Evolutionary conservation across 108 stramenopile species (phyloP), one percentile per base, ranked within the genome.

Genomic region (Discostella stelligeroides): DNA sequence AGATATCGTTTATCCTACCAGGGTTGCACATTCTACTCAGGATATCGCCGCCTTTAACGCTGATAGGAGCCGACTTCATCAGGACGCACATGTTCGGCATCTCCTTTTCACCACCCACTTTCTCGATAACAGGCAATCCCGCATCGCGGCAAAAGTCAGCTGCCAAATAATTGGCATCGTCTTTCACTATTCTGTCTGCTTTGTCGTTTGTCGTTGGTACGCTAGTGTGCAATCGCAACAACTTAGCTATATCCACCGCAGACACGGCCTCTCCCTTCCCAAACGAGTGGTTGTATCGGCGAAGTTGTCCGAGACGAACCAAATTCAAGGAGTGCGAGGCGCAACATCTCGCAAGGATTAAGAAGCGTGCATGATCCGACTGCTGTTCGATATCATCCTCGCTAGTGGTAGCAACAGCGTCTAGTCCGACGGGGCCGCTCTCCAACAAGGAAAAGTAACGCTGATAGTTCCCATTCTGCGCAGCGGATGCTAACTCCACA

Each of bases 41-140:
- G 14, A 49, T 37, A 18, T 34, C 76, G 12, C 68, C 69, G 7
- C 48, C 57, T 6, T 62, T 47, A 50, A 82, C 53, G 18, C 21
- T 55, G 34, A 82, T 82, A 2, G 81, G 81, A 45, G 76, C 76
- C 8, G 76, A 48, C 71, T 82, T 82, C 72, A 82, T 73, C 21
- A 48, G 29, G 7, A 78, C 76, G 23, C 17, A 70, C 29, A 58
- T 9, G 21, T 18, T 60, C 59, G 1, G 25, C 50, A 27, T 61
- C 25, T 17, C 42, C 24, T 4, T 28, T 37, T 28, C 27, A 12
- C 21, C 11, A 11, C 23, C 42, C 48, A 48, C 66, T 11, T 51
- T 75, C 28, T 78, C 72, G 7, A 68, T n/a, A 20, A 73, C 62
- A 7, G 81, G 81, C 48, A 82, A 51, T 1, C 81, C 81, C 9